phyloP scores from a whole-genome alignment of 1,284 basidiomycete genomes.

The Sanghuangporus weigelae region DNA sequence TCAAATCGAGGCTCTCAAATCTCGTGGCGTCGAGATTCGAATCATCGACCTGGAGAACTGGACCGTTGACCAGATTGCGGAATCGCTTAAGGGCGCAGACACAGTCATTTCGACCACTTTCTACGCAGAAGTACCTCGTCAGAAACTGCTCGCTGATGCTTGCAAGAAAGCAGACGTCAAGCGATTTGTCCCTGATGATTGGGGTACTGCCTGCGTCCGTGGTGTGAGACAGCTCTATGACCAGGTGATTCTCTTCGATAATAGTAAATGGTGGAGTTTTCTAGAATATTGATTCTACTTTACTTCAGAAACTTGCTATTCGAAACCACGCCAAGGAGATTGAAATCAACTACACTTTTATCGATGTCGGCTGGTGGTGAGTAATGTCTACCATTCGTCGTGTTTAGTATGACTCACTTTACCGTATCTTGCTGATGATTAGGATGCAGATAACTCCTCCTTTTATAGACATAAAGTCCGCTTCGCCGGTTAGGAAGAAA shows the following conservation, averaged over 20 bases:
- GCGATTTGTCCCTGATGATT: constrained; percentile 17
- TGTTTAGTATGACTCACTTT: neutral
- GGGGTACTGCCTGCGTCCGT: constrained; percentile 11
- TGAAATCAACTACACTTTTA: constrained; percentile 17
- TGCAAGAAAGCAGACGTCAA: constrained; percentile 15
- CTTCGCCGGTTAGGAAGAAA: neutral
- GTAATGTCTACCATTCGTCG: neutral
- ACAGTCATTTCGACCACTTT: constrained; percentile 9
- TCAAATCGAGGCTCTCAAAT: neutral
- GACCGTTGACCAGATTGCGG: constrained; percentile 1
- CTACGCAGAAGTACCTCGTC: neutral
- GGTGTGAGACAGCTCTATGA: constrained; percentile 6
- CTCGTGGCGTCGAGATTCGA: constrained; percentile 13
- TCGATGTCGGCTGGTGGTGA: constrained; percentile 19
- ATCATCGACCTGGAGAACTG: constrained; percentile 1
- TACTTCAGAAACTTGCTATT: constrained; percentile 12
- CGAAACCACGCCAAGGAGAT: constrained; percentile 9
- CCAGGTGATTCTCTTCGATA: neutral
- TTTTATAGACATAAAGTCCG: neutral
- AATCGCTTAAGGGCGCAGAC: constrained; percentile 1
- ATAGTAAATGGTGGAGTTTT: neutral
- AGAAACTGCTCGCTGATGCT: constrained; percentile 5
- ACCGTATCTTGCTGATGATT: neutral
- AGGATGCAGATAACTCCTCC: constrained; percentile 1
- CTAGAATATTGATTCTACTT: neutral